Evolutionary conservation across 768 basidiomycete genomes (phyloP), one percentile per base, ranked within the genome.

Genomic region (Mycena polygramma): DNA sequence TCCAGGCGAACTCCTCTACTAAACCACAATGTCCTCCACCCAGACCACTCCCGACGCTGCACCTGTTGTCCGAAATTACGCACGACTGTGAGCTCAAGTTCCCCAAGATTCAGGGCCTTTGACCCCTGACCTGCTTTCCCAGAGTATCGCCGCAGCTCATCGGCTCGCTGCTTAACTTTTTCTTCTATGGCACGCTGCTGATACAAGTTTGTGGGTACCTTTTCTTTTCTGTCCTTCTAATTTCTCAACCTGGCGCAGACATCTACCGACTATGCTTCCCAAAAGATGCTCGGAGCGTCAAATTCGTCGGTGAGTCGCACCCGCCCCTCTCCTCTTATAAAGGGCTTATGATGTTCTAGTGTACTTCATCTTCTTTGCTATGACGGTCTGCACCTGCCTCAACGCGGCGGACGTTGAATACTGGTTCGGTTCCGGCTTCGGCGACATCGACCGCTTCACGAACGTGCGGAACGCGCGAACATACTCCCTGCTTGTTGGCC

Each of bases 261-360:
- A 52, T 68, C 57, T 72, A 68, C 57, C 71, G 70, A 0, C 30
- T 71, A 41, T 63, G 63, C 57, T 68, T 60, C 58, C 66, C 61
- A 10, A 63, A 60, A 30, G 71, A 72, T 49, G 2, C 15, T 2
- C 49, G 55, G 24, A 10, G n/a, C 36, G 7, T 68, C n/a, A 72
- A 72, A 30, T 45, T 43, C 7, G 22, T 64, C 45, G 71, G 70
- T 67, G 22, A 20, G 65, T 66, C 54, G 20, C 7, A 49, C 20
- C 13, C 37, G 20, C n/a, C 35, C 46, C 59, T 48, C 26, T 43
- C 58, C 36, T 24, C 26, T 41, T 2, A 2, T 15, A 30, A 10
- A 2, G 41, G 2, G 11, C 41, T 41, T 7, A 41, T 41, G 41
- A 11, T 10, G 4, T 24, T 43, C 24, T 22, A 71, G 69, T 72